Evolutionary conservation across 352 stramenopile genomes (phyloP).

Genomic region (Phytophthora podocarpi): DNA sequence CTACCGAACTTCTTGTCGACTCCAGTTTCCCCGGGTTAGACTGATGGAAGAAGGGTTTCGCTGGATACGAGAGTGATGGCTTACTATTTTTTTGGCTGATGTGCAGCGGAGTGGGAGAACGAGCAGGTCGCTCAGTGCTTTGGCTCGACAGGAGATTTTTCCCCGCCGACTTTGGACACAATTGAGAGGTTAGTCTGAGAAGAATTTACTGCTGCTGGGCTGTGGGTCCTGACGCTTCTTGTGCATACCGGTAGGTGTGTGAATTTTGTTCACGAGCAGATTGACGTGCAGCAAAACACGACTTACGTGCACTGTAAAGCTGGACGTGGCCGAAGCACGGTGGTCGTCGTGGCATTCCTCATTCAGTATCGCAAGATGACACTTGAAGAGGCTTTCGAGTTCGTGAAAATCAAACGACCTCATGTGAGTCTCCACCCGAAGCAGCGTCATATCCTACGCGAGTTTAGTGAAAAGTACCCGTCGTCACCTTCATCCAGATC

Average conservation of each 20-base stretch:
- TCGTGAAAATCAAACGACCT: slow-evolving; percentile 58
- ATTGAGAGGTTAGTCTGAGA: slow-evolving; percentile 42
- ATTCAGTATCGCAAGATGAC: slow-evolving; percentile 63
- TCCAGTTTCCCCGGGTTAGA: slow-evolving; percentile 60
- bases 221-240: background rate
- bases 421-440: slow-evolving; percentile 74
- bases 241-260: slow-evolving; percentile 58
- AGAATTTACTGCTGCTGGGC: background rate
- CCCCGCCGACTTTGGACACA: slow-evolving; percentile 66
- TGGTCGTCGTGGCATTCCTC: slow-evolving; percentile 76
- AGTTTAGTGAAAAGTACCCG: slow-evolving; percentile 38
- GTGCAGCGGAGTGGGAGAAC: slow-evolving; percentile 56
- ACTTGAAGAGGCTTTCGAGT: slow-evolving; percentile 57
- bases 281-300: slow-evolving; percentile 50
- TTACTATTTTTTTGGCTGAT: background rate
- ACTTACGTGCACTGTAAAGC: slow-evolving; percentile 88
- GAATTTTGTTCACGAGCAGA: slow-evolving; percentile 65
- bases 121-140: slow-evolving; percentile 63
- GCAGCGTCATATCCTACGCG: slow-evolving; percentile 51
- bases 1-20: slow-evolving; percentile 67
- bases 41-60: background rate
- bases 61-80: background rate
- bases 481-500: slow-evolving; percentile 4
- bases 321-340: slow-evolving; percentile 71
- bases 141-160: slow-evolving; percentile 70